Base-by-base conservation (phyloP, 352 stramenopile species). In the Pythium pectinolyticum region DNA sequence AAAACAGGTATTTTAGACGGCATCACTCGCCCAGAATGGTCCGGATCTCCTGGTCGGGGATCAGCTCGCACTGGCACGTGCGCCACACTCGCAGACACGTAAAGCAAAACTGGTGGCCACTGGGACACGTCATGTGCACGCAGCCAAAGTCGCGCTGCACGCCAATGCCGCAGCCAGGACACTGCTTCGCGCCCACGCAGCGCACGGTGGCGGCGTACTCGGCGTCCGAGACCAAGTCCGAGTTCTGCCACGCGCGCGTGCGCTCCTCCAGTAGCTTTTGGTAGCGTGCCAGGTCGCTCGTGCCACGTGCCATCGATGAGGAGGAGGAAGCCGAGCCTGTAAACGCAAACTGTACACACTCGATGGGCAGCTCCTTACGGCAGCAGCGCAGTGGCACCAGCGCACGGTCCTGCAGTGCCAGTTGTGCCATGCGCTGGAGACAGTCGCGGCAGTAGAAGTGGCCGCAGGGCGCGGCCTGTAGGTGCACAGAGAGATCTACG, bases 61-160 rank as follows among this genome's bases (percentile, higher is more conserved):
- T 88, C 12, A 90, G 43, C 45, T 61, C 68, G 63, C 84, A 92
- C 20, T 66, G 35, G 59, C 84, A 92, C 12, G 67, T 72, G 5
- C 73, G 59, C 84, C 84, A 92, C 30, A 57, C 9, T 7, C 22
- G 25, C 35, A 93, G 57, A 27, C 84, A 90, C 27, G 80, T 88
- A 57, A 80, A 93, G 66, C 84, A 93, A 55, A 93, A 93, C 58
- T 91, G 63, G 64, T 91, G 82, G 2, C 80, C 82, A 41, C 84
- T 81, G 9, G 77, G 78, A 50, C 84, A 93, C 41, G 51, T 82
- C 72, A 93, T 93, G 72, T 93, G 81, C 19, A 93, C 64, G 53
- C 84, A 93, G n/a, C 84, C 84, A 59, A 78, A 79, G 63, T 87
- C 80, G 47, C 82, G 80, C 55, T 87, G 67, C 28, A 93, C 80